These are phyloP conservation scores for Centrapalus pauciflorus DNA, from an alignment of 129 eudicot genomes.

Conservation along the genomic window DNA sequence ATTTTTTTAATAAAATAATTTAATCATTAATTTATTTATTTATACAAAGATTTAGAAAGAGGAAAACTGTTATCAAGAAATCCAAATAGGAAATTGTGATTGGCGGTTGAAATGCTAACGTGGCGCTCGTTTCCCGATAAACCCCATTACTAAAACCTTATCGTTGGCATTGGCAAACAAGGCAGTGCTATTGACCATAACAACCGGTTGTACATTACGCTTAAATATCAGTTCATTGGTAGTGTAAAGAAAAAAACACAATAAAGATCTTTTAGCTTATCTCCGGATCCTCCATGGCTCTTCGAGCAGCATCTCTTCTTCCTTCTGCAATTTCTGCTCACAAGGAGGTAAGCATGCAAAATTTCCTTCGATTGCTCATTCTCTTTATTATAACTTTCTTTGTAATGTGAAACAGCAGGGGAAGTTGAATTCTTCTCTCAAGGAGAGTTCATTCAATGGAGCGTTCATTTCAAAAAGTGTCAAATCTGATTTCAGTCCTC, in stretches of 20 bases:
- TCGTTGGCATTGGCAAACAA: slow-evolving; percentile 21
- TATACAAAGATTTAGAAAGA: too few relatives aligned
- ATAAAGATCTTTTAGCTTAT: neutral
- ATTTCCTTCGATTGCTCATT: neutral
- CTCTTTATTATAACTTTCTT: neutral
- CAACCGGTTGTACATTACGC: neutral
- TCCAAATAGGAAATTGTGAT: slow-evolving; percentile 43
- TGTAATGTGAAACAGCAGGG: slow-evolving; percentile 58
- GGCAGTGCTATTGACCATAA: neutral
- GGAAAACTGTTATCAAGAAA: slow-evolving; percentile 47
- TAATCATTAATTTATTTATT: too few relatives aligned
- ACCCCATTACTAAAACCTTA: slow-evolving; percentile 44
- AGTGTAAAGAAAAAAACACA: neutral
- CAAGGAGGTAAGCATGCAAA: slow-evolving; percentile 52
- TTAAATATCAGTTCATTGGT: neutral
- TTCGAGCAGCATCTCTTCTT: slow-evolving; percentile 65
- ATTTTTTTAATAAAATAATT: too few relatives aligned
- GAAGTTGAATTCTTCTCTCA: slow-evolving; percentile 37
- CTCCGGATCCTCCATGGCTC: slow-evolving; percentile 50
- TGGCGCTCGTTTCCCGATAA: slow-evolving; percentile 33
- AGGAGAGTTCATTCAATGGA: slow-evolving; percentile 55
- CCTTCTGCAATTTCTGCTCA: slow-evolving; percentile 52
- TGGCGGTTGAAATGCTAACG: slow-evolving; percentile 40
- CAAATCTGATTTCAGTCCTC: slow-evolving; percentile 52
- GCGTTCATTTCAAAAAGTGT: slow-evolving; percentile 35